Conservation (phyloP, 257 asterid species). For the Nicotiana tabacum region DNA sequence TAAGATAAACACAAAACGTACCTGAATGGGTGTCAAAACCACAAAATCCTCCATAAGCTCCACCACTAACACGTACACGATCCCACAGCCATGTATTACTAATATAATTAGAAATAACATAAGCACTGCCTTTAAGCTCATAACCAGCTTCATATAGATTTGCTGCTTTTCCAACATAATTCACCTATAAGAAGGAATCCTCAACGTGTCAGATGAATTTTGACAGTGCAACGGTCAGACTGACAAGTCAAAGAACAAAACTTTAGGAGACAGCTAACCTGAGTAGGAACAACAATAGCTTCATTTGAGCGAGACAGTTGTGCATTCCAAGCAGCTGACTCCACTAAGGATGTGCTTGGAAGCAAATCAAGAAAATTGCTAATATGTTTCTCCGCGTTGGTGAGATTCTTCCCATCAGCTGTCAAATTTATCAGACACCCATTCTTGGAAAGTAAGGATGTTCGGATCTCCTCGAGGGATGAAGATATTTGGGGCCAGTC, state of each 20-base stretch:
- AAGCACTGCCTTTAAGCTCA: constrained; percentile 88
- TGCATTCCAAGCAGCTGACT: constrained; percentile 54
- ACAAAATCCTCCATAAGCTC: constrained; percentile 99
- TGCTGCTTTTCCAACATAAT: constrained; percentile 98
- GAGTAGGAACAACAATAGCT: constrained; percentile 94
- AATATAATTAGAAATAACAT: constrained; percentile 79
- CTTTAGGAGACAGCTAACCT: constrained; percentile 42
- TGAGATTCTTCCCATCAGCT: constrained; percentile 74
- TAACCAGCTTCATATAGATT: constrained; percentile 82
- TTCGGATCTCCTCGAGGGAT: constrained; percentile 90
- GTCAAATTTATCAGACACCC: constrained; percentile 87
- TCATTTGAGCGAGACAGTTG: constrained; percentile 71
- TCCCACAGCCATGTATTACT: constrained; percentile 98
- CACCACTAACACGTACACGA: constrained; percentile 98
- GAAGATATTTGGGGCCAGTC: constrained; percentile 81
- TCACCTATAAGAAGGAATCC: constrained; percentile 53
- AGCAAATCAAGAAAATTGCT: constrained; percentile 82
- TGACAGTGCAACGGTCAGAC: background rate
- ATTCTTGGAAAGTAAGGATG: constrained; percentile 60
- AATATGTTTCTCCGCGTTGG: constrained; percentile 56
- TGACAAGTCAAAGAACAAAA: background rate
- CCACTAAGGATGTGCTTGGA: constrained; percentile 55
- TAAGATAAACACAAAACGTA: constrained; percentile 15
- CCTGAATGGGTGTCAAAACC: constrained; percentile 97
- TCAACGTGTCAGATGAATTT: constrained; percentile 10